phyloP scores from a whole-genome alignment of 768 basidiomycete species.

The Lyophyllum semitale region DNA sequence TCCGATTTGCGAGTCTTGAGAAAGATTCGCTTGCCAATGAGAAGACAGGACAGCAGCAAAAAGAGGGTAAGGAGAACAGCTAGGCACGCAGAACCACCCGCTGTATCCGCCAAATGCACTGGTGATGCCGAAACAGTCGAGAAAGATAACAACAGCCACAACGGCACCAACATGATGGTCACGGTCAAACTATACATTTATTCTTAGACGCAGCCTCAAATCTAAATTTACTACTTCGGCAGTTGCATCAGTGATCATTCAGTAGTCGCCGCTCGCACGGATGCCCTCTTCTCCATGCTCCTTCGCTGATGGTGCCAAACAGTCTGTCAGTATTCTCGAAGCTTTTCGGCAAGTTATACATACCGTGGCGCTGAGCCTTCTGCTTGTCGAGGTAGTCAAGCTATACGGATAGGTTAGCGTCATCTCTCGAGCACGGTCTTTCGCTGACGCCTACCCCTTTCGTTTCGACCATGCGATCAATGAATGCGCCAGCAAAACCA shows the following conservation, averaged over 20 bases:
- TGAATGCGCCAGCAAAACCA: slow-evolving; percentile 53
- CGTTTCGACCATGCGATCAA: slow-evolving; percentile 58
- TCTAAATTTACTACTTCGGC: not conserved
- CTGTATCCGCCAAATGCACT: slow-evolving; percentile 8
- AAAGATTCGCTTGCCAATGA: slow-evolving; percentile 28
- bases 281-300: slow-evolving; percentile 3
- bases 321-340: not conserved
- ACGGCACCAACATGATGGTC: slow-evolving; percentile 6
- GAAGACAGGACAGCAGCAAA: slow-evolving; percentile 25
- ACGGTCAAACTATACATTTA: not conserved
- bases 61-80: slow-evolving; percentile 26
- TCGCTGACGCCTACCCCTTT: slow-evolving; percentile 37
- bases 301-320: not conserved
- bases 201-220: not conserved
- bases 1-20: slow-evolving; percentile 25
- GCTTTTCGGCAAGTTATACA: not conserved
- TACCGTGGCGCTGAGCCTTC: slow-evolving; percentile 29
- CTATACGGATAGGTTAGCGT: slow-evolving; percentile 27
- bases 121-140: slow-evolving; percentile 12
- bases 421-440: not conserved
- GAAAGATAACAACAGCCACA: slow-evolving; percentile 4
- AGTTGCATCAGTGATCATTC: not conserved
- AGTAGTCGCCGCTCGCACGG: not conserved
- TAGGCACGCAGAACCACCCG: slow-evolving; percentile 24
- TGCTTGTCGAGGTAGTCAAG: slow-evolving; percentile 31